A percentile compares a stretch with the other conserved stretches of the same genome.
These are phyloP conservation scores for Schizochytrium sp. DNA, from an alignment of 108 stramenopile genomes.

Conservation along the genomic window DNA sequence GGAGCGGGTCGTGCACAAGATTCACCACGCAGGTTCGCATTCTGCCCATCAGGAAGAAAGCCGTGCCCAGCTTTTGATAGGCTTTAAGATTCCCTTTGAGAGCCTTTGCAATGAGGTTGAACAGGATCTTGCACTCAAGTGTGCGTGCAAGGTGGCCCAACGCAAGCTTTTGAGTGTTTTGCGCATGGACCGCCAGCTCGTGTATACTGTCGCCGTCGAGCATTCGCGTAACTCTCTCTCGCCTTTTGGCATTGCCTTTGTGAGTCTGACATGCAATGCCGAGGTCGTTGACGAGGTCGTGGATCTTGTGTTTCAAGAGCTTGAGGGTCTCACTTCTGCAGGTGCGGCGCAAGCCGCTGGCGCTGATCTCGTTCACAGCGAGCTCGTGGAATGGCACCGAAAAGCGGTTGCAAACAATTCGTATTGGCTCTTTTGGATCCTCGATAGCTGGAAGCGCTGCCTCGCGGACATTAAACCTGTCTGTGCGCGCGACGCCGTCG, in stretches of 20 bases:
- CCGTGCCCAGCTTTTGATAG: neutral
- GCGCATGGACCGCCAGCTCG: neutral
- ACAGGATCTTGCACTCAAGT: neutral
- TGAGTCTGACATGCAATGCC: neutral
- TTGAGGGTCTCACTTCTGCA: neutral
- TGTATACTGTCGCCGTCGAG: conserved; percentile 5
- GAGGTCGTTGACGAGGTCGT: neutral
- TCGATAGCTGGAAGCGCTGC: conserved; percentile 4
- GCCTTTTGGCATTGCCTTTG: neutral
- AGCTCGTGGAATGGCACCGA: neutral
- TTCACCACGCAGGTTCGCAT: neutral
- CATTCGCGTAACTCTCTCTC: neutral
- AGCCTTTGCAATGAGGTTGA: neutral
- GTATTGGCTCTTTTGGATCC: conserved; percentile 2
- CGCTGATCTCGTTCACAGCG: neutral
- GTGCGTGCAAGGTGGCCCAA: neutral
- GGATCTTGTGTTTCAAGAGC: neutral
- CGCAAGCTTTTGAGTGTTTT: neutral
- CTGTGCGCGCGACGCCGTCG: neutral
- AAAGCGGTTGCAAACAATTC: neutral
- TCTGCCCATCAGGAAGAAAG: neutral
- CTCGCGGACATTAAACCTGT: neutral
- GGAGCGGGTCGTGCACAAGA: neutral
- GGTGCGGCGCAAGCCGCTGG: neutral
- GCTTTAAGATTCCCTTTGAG: neutral